phyloP scores from a whole-genome alignment of 2,329 filamentous ascomycete species.

The Aspergillus sclerotialis region DNA sequence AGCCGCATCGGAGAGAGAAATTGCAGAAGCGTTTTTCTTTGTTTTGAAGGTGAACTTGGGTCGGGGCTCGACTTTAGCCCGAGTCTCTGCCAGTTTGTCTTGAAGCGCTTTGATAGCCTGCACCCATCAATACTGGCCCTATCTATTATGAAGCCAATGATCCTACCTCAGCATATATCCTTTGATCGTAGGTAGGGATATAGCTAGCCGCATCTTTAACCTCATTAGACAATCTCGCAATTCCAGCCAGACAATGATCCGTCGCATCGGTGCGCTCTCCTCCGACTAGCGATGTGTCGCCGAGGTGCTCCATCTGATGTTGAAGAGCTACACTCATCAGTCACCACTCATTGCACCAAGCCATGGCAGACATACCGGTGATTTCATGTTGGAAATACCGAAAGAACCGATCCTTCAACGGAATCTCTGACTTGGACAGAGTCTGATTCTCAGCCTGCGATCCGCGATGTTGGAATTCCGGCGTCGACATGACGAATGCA shows the following conservation, averaged over 20 bases:
- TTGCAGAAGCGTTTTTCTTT: conserved; percentile 47
- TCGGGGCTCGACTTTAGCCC: conserved; percentile 62
- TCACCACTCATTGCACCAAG: not conserved
- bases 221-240: conserved; percentile 73
- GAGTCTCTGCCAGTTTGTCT: conserved; percentile 67
- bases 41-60: conserved; percentile 78
- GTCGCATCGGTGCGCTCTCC: conserved; percentile 75
- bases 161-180: conserved; percentile 70
- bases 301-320: conserved; percentile 64
- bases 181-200: conserved; percentile 82
- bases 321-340: conserved; percentile 55
- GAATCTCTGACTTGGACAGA: conserved; percentile 28
- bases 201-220: conserved; percentile 77
- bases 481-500: conserved; percentile 22
- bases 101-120: conserved; percentile 73
- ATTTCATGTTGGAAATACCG: conserved; percentile 73
- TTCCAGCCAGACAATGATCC: conserved; percentile 71
- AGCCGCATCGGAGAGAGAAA: conserved; percentile 51
- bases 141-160: not conserved
- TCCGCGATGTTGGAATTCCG: conserved; percentile 20
- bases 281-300: conserved; percentile 54
- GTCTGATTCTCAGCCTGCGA: conserved; percentile 28
- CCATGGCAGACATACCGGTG: conserved; percentile 48
- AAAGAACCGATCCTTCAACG: conserved; percentile 72
- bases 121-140: conserved; percentile 11